A percentile compares a stretch with the other conserved stretches of the same genome.
Conservation (phyloP, 2,329 filamentous ascomycete species). For the Pseudogymnoascus sp. region DNA sequence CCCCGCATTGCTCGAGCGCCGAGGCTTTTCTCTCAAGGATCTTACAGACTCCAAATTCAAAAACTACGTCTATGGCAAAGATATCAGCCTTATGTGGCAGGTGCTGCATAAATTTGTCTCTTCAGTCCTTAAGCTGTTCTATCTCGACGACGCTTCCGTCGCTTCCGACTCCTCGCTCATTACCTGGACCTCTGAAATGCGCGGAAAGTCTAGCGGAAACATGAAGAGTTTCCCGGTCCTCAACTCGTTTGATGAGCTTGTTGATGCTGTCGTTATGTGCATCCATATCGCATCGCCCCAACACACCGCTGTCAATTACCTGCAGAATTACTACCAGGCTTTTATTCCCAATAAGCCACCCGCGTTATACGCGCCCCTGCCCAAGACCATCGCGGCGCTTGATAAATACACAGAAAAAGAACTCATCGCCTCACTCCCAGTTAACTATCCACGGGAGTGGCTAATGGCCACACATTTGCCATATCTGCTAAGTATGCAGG, state of each 20-base stretch:
- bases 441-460: constrained; percentile 36
- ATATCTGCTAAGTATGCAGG: constrained; percentile 37
- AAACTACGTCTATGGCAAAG: constrained; percentile 42
- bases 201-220: constrained; percentile 27
- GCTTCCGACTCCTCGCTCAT: constrained; percentile 28
- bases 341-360: constrained; percentile 40
- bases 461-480: constrained; percentile 38
- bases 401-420: constrained; percentile 25
- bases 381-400: constrained; percentile 26
- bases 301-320: constrained; percentile 44
- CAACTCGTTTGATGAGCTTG: constrained; percentile 33
- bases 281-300: constrained; percentile 44
- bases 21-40: constrained; percentile 35
- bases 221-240: constrained; percentile 37
- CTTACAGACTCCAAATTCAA: constrained; percentile 32
- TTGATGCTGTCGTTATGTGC: constrained; percentile 42
- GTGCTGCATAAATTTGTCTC: constrained; percentile 35
- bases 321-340: constrained; percentile 42
- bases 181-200: constrained; percentile 35
- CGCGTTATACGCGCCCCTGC: constrained; percentile 30
- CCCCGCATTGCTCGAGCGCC: constrained; percentile 35
- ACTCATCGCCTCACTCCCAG: constrained; percentile 34
- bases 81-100: constrained; percentile 38
- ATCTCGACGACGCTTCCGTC: constrained; percentile 27
- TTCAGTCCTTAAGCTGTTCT: constrained; percentile 30